Evolutionary conservation across 306 rosid genomes (phyloP).

Genomic region (Sindora glabra): DNA sequence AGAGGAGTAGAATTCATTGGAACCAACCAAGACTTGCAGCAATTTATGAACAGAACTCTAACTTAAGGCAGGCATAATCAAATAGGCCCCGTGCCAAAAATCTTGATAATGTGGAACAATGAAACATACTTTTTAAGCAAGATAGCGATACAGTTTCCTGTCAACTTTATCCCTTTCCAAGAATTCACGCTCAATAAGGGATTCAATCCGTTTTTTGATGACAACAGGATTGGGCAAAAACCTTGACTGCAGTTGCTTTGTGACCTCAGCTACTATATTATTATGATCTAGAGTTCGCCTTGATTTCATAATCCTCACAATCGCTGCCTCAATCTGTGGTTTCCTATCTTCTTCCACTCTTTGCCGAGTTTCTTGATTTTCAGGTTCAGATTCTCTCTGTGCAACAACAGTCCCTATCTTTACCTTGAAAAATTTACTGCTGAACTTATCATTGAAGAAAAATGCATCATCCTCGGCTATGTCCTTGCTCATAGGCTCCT

Average conservation of each 20-base stretch:
- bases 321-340: constrained; percentile 57
- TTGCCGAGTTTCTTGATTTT: constrained; percentile 48
- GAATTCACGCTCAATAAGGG: constrained; percentile 55
- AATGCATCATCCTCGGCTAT: constrained; percentile 41
- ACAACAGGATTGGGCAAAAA: constrained; percentile 44
- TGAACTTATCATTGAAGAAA: constrained; percentile 45
- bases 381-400: constrained; percentile 51
- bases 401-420: constrained; percentile 55
- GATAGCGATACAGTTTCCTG: constrained; percentile 42
- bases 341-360: constrained; percentile 54
- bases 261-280: constrained; percentile 46
- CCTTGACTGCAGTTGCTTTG: constrained; percentile 50
- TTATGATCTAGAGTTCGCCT: constrained; percentile 44
- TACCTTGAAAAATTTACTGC: constrained; percentile 46
- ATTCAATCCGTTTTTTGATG: constrained; percentile 46
- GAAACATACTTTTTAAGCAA: constrained; percentile 37
- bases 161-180: constrained; percentile 47
- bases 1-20: constrained; percentile 4
- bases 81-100: constrained; percentile 17
- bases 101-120: not conserved
- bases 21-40: constrained; percentile 8
- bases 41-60: constrained; percentile 21
- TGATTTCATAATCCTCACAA: constrained; percentile 54
- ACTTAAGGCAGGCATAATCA: constrained; percentile 24
- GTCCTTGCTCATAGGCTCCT: constrained; percentile 59